Percentiles rank a stretch among this genome's conserved stretches.
Conservation (phyloP, 2,329 filamentous ascomycete species). For the Scytalidium sp. region DNA sequence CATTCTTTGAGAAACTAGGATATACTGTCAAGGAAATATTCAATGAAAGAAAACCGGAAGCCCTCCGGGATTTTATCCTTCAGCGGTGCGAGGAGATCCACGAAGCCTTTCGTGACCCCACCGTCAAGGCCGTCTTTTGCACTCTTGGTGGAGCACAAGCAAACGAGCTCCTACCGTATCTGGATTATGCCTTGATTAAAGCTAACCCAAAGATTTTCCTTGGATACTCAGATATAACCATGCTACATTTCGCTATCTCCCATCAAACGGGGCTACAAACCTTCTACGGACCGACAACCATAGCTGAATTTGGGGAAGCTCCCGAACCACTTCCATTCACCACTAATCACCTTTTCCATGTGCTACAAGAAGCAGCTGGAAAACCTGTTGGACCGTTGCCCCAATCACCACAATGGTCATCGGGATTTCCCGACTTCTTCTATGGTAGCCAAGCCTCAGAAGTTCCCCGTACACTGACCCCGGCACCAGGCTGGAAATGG, state of each 20-base stretch:
- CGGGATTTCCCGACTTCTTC: constrained; percentile 1
- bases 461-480: neutral
- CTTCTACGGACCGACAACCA: constrained; percentile 26
- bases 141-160: constrained; percentile 22
- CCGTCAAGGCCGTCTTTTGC: constrained; percentile 23
- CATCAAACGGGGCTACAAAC: constrained; percentile 17
- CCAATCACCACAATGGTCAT: constrained; percentile 1
- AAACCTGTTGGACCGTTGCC: neutral
- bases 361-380: constrained; percentile 4
- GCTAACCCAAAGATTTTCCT: constrained; percentile 29
- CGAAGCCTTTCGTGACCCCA: constrained; percentile 19
- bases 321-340: constrained; percentile 18
- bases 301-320: constrained; percentile 23
- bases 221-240: constrained; percentile 28
- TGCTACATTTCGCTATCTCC: constrained; percentile 23
- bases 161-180: constrained; percentile 24
- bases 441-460: neutral
- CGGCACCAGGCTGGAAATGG: constrained; percentile 5
- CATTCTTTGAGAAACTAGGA: constrained; percentile 12
- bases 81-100: constrained; percentile 20
- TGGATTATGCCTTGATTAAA: constrained; percentile 27
- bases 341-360: constrained; percentile 14
- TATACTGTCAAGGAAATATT: constrained; percentile 18
- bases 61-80: constrained; percentile 4
- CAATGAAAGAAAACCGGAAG: constrained; percentile 1